phyloP scores from a whole-genome alignment of 495 filamentous ascomycete genomes.

The Hyaloscypha hepaticicola region DNA sequence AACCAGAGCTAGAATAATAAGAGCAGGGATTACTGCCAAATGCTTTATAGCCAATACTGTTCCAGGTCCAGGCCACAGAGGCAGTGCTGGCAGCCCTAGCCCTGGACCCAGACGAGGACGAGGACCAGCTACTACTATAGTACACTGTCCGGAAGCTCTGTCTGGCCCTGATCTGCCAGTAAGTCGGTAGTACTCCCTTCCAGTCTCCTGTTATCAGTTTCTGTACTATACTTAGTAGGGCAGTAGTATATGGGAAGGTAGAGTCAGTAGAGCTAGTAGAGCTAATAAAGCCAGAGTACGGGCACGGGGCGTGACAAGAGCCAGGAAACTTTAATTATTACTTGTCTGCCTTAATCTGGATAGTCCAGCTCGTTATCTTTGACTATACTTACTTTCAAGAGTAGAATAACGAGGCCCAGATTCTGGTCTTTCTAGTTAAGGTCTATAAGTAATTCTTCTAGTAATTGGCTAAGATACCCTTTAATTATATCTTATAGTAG shows the following conservation, averaged over 20 bases:
- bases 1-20: too few relatives aligned
- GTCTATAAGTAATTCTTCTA: constrained; percentile 24
- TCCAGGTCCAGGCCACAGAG: constrained; percentile 9
- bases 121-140: constrained; percentile 14
- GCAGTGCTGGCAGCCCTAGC: too few relatives aligned
- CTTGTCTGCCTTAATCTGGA: too few relatives aligned
- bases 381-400: too few relatives aligned
- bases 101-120: too few relatives aligned
- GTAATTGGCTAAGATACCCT: constrained; percentile 20
- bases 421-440: constrained; percentile 16
- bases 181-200: constrained; percentile 11
- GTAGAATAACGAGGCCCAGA: constrained; percentile 12
- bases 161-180: constrained; percentile 21
- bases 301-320: too few relatives aligned
- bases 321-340: too few relatives aligned
- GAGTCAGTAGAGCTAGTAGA: too few relatives aligned
- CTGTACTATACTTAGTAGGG: constrained; percentile 20
- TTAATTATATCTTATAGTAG: constrained; percentile 21
- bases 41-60: constrained; percentile 11
- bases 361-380: too few relatives aligned
- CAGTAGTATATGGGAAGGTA: too few relatives aligned
- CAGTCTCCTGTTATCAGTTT: constrained; percentile 17
- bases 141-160: constrained; percentile 18
- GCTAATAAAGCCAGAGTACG: too few relatives aligned
- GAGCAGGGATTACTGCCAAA: too few relatives aligned